Evolutionary conservation across 2,329 filamentous ascomycete species (phyloP).

Genomic region (Emmonsia crescens): DNA sequence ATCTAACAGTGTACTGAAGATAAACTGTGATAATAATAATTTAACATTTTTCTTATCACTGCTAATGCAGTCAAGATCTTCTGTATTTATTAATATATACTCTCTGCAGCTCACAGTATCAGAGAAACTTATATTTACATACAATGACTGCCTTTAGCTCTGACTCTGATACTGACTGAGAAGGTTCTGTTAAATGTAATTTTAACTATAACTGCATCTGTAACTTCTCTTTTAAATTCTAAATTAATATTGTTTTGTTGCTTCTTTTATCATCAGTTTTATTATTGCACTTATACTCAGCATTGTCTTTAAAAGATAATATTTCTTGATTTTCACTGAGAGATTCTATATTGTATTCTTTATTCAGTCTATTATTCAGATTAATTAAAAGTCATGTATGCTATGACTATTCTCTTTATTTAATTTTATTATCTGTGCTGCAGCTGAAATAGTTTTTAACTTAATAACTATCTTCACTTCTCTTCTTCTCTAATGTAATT

Average conservation of each 20-base stretch:
- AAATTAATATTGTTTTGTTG: neutral
- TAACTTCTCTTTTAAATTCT: neutral
- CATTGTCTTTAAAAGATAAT: neutral
- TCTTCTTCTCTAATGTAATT: too few species aligned
- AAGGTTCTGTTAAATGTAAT: neutral
- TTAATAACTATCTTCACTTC: too few species aligned
- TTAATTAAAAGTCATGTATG: too few species aligned
- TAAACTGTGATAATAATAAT: neutral
- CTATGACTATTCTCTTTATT: too few species aligned
- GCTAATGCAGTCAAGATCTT: neutral
- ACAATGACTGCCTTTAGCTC: neutral
- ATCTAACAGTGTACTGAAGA: neutral
- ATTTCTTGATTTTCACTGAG: neutral
- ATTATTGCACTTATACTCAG: neutral
- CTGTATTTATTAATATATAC: neutral
- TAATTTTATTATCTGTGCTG: too few species aligned
- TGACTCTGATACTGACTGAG: neutral
- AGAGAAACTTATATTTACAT: neutral
- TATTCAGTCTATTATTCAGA: too few species aligned
- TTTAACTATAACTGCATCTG: neutral
- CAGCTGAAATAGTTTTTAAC: too few species aligned
- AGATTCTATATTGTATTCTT: too few species aligned
- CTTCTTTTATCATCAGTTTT: neutral
- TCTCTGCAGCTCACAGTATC: neutral
- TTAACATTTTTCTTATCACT: neutral